A percentile compares a stretch with the other conserved stretches of the same genome.
Evolutionary conservation across 2,329 filamentous ascomycete genomes (phyloP).

Genomic region (Ophiostoma piceae): DNA sequence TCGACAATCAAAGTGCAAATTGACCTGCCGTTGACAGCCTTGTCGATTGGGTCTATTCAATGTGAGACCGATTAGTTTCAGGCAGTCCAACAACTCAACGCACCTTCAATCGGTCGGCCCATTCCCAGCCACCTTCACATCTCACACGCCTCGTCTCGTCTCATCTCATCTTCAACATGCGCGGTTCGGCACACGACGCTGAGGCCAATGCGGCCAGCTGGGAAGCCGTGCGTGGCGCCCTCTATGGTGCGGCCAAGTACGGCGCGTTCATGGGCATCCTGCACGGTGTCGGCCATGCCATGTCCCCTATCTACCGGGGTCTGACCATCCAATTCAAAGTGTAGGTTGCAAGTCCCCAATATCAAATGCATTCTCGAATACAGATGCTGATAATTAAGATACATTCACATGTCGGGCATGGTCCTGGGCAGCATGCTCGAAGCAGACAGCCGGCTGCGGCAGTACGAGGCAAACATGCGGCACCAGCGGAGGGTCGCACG

Average conservation of each 20-base stretch:
- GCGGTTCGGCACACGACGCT: slow-evolving; percentile 51
- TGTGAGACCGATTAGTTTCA: neutral
- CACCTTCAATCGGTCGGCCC: neutral
- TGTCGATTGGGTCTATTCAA: neutral
- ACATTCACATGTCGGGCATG: slow-evolving; percentile 81
- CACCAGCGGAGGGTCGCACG: slow-evolving; percentile 58
- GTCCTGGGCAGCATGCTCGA: slow-evolving; percentile 72
- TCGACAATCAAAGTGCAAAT: neutral
- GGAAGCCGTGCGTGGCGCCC: slow-evolving; percentile 64
- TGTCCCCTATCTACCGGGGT: slow-evolving; percentile 67
- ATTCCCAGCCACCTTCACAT: neutral
- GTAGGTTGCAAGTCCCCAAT: slow-evolving; percentile 42
- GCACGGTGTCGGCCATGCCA: slow-evolving; percentile 55
- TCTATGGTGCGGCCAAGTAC: slow-evolving; percentile 66
- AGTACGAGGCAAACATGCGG: slow-evolving; percentile 61
- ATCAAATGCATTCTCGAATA: neutral
- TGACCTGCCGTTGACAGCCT: neutral
- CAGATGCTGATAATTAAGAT: slow-evolving; percentile 44
- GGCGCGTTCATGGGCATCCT: slow-evolving; percentile 60
- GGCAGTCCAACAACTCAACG: neutral
- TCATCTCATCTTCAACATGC: slow-evolving; percentile 36
- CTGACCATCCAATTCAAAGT: slow-evolving; percentile 73
- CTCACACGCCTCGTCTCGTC: neutral
- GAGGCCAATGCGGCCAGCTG: slow-evolving; percentile 66
- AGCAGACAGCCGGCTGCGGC: slow-evolving; percentile 62